Evolutionary conservation across 1,284 basidiomycete genomes (phyloP), one percentile per base, ranked within the genome.

Genomic region (Agroathelia rolfsii): DNA sequence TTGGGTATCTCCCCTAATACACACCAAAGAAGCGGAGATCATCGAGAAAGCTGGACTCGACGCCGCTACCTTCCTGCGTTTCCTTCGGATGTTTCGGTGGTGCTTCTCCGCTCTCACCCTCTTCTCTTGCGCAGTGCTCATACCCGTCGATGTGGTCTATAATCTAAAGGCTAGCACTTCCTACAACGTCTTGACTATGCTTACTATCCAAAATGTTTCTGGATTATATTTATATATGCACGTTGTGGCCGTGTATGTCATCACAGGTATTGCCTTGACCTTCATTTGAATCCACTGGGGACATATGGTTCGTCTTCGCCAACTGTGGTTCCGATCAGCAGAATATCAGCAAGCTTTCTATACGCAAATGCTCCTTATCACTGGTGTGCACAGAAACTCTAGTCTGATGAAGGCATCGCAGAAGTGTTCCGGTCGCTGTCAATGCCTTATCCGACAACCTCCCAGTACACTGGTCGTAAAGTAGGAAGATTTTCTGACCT

Each of bases 371-470:
- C 62, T 81, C 35, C 62, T 76, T 47, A 59, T 85, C 48, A 76
- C 65, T 26, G 68, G 62, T 41, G 78, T 82, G 20, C 70, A 65
- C 29, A 66, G 53, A 73, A 69, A 49, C 65, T 64, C 39, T 74
- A 81, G 53, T 77, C 66, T 13, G 81, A 81, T 56, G 67, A 72
- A 42, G 83, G 74, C n/a, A 64, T 82, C 35, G 63, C 68, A 24
- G 62, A 61, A n/a, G 66, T 76, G 37, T 82, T 79, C 56, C 67
- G 68, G 40, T 62, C 58, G 28, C 66, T 75, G 30, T 76, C 73
- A 41, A 72, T 81, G 13, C 77, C 78, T 12, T 85, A 85, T 48
- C 79, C 80, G 1, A 78, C 80, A 0, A 79, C 77, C 2, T 72
- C 76, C 11, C 78, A 84, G 1, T 76, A 83, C 51, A 71, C 85